Evolutionary conservation across 768 basidiomycete genomes (phyloP), one percentile per base, ranked within the genome.

Genomic region (Porpolomopsis calyptriformis): DNA sequence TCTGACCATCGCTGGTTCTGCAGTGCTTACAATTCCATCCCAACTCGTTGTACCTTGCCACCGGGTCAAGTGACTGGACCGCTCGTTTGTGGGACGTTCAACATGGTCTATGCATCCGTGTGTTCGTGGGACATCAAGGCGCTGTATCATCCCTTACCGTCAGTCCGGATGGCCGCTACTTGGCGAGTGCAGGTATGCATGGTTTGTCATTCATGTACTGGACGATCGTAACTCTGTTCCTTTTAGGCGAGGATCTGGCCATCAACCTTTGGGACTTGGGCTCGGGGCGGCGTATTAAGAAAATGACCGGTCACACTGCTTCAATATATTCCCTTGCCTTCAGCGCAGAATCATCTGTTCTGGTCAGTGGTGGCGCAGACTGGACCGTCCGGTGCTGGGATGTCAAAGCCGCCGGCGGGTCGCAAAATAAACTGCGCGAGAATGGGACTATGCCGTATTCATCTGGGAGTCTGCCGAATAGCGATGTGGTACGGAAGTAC

Each of bases 361-460:
- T 99, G 27, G 83, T 97, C 10, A 93, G 89, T 48, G 93, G 93
- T 4, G 76, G 85, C 20, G 80, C 90, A 24, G 96, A 99, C 60
- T 93, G 89, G 77, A 97, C 96, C 0, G 92, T 97, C 14, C 74
- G 94, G n/a, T 92, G 91, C 47, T 99, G 96, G 96, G 96, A 99
- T 60, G 82, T 96, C 27, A 93, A 86, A 63, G 65, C 73, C 37
- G 63, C 83, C 8, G 90, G 88, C 9, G 86, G 86, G 1, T 58
- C 64, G 9, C 72, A 71, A 20, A 64, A 55, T 19, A 85, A 82
- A 18, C 18, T 14, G 6, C 56, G 43, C 18, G 43, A 44, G 24
- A 46, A 46, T 38, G 45, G 45, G n/a, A 26, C 58, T n/a, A 39
- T 50, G 26, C 8, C 35, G 43, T 55, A 48, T 48, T 51, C 49